These are phyloP conservation scores for Naganishia cerealis DNA, from an alignment of 1,284 basidiomycete genomes.

Conservation along the genomic window DNA sequence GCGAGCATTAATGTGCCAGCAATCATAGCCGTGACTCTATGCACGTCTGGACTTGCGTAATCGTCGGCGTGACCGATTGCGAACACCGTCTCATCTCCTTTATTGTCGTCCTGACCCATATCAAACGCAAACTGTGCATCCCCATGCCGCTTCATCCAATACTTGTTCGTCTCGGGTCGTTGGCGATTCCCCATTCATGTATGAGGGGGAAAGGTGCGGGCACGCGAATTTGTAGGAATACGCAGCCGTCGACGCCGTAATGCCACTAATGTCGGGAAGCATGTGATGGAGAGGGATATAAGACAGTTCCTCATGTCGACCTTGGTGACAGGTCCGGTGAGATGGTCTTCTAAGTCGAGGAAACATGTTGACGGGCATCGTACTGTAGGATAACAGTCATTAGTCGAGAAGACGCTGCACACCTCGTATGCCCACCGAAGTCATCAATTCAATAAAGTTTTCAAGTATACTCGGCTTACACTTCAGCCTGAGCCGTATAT, in stretches of 20 bases:
- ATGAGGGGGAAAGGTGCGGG: not conserved
- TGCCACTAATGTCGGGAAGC: not conserved
- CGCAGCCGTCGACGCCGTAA: not conserved
- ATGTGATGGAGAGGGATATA: not conserved
- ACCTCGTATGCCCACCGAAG: not conserved
- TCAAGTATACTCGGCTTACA: slow-evolving; percentile 3
- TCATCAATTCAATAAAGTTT: not conserved
- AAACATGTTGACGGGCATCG: not conserved
- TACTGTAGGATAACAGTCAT: not conserved
- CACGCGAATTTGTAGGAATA: not conserved
- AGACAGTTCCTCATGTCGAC: not conserved
- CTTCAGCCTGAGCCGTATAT: not conserved
- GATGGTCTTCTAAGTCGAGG: not conserved
- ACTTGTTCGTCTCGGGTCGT: not conserved
- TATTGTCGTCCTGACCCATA: not conserved
- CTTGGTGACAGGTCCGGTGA: not conserved
- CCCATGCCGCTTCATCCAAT: not conserved
- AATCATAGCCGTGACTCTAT: not conserved
- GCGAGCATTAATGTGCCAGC: not conserved
- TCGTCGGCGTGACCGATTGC: not conserved
- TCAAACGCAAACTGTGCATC: not conserved
- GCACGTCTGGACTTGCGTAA: too few species aligned
- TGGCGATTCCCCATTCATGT: not conserved
- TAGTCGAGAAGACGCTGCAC: too few species aligned
- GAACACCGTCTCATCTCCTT: not conserved